Conservation (phyloP, 106 monocot species). For the Cymbidium sinense region DNA sequence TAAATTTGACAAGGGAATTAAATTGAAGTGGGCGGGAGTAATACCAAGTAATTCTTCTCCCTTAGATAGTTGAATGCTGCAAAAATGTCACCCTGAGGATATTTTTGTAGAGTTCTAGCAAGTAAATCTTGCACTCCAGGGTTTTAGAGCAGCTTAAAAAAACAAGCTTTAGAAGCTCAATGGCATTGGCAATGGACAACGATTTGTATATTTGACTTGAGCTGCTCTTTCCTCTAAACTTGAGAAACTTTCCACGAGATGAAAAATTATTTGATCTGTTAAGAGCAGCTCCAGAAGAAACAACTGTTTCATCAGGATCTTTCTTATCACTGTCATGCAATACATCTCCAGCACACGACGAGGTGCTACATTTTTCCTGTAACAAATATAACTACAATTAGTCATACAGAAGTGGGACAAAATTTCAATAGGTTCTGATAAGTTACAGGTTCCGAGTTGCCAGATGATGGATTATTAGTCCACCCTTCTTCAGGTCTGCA, state of each 20-base stretch:
- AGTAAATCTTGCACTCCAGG: constrained; percentile 53
- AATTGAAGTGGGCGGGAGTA: background rate
- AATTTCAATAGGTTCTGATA: background rate
- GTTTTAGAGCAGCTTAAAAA: constrained; percentile 50
- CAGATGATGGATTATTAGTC: constrained; percentile 12
- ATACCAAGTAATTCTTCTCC: constrained; percentile 71
- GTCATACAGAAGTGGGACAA: background rate
- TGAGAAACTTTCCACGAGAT: constrained; percentile 27
- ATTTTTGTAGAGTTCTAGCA: constrained; percentile 44
- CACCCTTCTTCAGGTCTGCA: constrained; percentile 23
- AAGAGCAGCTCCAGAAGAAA: constrained; percentile 9
- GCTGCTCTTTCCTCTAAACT: constrained; percentile 19
- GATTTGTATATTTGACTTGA: constrained; percentile 44
- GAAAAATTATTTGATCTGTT: constrained; percentile 22
- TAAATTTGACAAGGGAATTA: background rate
- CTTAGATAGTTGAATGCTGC: constrained; percentile 63
- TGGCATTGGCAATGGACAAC: constrained; percentile 62
- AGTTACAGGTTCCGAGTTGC: constrained; percentile 24
- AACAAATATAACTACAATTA: background rate
- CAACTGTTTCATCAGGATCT: background rate
- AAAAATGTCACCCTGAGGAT: constrained; percentile 63
- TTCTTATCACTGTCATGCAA: constrained; percentile 10
- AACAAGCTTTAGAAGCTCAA: constrained; percentile 80
- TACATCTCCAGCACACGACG: constrained; percentile 13
- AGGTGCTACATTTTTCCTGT: constrained; percentile 16